Evolutionary conservation across 768 basidiomycete genomes (phyloP).

Genomic region (Cubamyces lactineus): DNA sequence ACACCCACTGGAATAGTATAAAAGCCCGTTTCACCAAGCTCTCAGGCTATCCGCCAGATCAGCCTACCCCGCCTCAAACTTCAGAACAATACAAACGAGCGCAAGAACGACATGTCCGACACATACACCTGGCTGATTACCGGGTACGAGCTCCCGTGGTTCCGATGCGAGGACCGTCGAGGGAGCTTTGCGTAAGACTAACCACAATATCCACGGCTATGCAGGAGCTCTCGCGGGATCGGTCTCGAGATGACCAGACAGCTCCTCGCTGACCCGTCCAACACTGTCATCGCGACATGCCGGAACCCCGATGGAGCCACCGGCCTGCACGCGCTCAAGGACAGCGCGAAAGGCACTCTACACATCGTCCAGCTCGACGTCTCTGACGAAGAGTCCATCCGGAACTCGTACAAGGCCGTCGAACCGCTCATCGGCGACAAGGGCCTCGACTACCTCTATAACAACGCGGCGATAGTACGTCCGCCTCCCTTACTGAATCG

Average conservation of each 20-base stretch:
- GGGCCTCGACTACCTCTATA: slow-evolving; percentile 45
- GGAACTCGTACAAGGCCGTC: slow-evolving; percentile 29
- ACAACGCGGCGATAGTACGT: slow-evolving; percentile 44
- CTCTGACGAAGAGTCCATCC: slow-evolving; percentile 32
- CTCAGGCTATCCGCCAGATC: background rate
- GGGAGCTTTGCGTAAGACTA: background rate
- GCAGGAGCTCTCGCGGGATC: slow-evolving; percentile 28
- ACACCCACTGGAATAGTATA: no score
- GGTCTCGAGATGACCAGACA: slow-evolving; percentile 35
- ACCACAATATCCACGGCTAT: background rate
- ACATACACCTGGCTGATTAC: slow-evolving; percentile 31
- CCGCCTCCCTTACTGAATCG: no score
- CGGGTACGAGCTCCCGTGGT: slow-evolving; percentile 17
- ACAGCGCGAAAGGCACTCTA: slow-evolving; percentile 33
- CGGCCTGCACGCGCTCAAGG: slow-evolving; percentile 28
- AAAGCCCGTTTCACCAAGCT: background rate
- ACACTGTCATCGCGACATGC: slow-evolving; percentile 37
- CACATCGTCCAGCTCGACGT: slow-evolving; percentile 41
- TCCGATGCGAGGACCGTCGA: background rate
- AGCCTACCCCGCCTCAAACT: background rate
- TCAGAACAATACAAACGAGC: background rate
- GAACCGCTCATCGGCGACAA: slow-evolving; percentile 31
- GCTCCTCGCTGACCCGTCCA: slow-evolving; percentile 28
- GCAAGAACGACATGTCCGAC: background rate
- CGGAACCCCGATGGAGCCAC: slow-evolving; percentile 32